A percentile compares a stretch with the other conserved stretches of the same genome.
Evolutionary conservation across 805 yeast genomes (phyloP).

Genomic region (Teunomyces kruisii): DNA sequence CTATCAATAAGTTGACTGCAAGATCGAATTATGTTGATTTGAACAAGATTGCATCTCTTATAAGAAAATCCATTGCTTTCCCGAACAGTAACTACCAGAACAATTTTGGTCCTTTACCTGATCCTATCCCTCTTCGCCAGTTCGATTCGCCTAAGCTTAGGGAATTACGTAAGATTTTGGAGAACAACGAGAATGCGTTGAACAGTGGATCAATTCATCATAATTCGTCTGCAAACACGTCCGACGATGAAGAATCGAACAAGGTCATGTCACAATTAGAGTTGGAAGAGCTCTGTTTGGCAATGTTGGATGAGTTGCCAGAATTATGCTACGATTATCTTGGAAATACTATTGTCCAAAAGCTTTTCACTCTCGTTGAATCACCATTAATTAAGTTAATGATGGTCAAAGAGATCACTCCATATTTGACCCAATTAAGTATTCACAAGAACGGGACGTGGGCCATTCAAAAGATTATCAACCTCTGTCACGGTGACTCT

Average conservation of each 20-base stretch:
- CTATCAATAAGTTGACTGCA: slow-evolving; percentile 16
- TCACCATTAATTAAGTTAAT: slow-evolving; percentile 71
- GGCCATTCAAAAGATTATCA: slow-evolving; percentile 97
- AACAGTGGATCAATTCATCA: slow-evolving; percentile 5
- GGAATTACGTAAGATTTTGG: slow-evolving; percentile 70
- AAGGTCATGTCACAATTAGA: slow-evolving; percentile 49
- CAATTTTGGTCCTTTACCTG: slow-evolving; percentile 75
- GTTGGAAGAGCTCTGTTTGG: slow-evolving; percentile 76
- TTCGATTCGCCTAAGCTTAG: slow-evolving; percentile 88
- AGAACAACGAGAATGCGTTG: slow-evolving; percentile 27
- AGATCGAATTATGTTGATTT: slow-evolving; percentile 26
- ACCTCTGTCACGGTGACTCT: slow-evolving; percentile 50
- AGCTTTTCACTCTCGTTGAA: slow-evolving; percentile 67
- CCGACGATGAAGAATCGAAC: slow-evolving; percentile 11
- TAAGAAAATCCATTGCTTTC: slow-evolving; percentile 33
- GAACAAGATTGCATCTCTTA: slow-evolving; percentile 43
- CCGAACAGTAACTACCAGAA: slow-evolving; percentile 50
- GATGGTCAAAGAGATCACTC: slow-evolving; percentile 76
- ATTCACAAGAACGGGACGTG: slow-evolving; percentile 98
- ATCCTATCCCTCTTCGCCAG: slow-evolving; percentile 62
- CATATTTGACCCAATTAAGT: slow-evolving; percentile 85
- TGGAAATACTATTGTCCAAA: slow-evolving; percentile 95
- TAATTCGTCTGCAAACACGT: slow-evolving; percentile 5
- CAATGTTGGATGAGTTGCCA: slow-evolving; percentile 86
- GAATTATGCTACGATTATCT: slow-evolving; percentile 89